These are phyloP conservation scores for Piper longum DNA, from an alignment of 164 flowering plant genomes.

Conservation along the genomic window DNA sequence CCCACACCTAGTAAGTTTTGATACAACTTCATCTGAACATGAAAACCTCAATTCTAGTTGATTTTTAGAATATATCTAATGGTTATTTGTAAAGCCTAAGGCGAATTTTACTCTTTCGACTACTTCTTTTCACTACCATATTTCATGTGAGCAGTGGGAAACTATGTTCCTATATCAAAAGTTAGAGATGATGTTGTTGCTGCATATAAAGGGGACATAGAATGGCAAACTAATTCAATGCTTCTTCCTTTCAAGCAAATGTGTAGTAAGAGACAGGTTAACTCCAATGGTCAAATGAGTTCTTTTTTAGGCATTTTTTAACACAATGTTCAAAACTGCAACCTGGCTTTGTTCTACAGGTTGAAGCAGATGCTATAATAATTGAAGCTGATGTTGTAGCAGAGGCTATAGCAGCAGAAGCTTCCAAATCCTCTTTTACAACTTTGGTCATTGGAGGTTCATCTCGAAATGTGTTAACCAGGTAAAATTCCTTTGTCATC, in stretches of 20 bases:
- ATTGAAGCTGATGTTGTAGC: slow-evolving; percentile 70
- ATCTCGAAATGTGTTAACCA: slow-evolving; percentile 38
- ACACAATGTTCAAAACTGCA: not conserved
- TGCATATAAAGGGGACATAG: slow-evolving; percentile 53
- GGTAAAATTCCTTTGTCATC: slow-evolving; percentile 21
- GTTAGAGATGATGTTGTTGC: slow-evolving; percentile 59
- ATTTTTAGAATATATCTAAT: no score
- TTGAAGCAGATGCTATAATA: slow-evolving; percentile 37
- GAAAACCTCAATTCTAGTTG: not conserved
- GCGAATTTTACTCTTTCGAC: not conserved
- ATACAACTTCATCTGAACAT: no score
- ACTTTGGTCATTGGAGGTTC: slow-evolving; percentile 74
- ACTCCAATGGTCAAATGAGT: not conserved
- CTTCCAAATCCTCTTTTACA: slow-evolving; percentile 19
- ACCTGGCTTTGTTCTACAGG: slow-evolving; percentile 22
- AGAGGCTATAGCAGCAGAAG: slow-evolving; percentile 43
- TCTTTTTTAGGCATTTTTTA: not conserved
- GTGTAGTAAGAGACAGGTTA: slow-evolving; percentile 42
- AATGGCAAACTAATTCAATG: slow-evolving; percentile 40
- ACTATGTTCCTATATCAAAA: slow-evolving; percentile 45
- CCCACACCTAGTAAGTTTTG: slow-evolving; percentile 51
- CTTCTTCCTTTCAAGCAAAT: slow-evolving; percentile 53
- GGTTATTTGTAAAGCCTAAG: no score
- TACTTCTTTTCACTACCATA: not conserved
- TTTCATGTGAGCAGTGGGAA: slow-evolving; percentile 47